phyloP scores from a whole-genome alignment of 1,139 yeast genomes.

The Geotrichum aggregatum region DNA sequence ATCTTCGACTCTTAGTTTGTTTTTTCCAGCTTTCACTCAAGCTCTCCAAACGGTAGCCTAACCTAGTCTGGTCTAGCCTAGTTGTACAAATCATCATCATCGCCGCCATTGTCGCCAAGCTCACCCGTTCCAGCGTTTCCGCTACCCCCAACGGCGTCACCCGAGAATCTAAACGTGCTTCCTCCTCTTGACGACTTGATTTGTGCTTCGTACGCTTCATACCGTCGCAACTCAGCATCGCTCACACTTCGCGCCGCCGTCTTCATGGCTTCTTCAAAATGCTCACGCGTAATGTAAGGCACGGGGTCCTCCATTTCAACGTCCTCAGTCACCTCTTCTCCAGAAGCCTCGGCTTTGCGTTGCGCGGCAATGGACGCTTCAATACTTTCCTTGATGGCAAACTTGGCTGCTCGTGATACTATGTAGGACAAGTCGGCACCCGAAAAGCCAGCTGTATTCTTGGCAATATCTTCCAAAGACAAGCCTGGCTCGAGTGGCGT shows the following conservation, averaged over 20 bases:
- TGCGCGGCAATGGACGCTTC: constrained; percentile 64
- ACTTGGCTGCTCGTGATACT: constrained; percentile 97
- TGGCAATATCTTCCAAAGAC: constrained; percentile 81
- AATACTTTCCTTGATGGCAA: constrained; percentile 95
- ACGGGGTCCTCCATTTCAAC: constrained; percentile 79
- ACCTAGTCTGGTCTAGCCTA: constrained; percentile 33
- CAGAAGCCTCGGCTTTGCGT: constrained; percentile 44
- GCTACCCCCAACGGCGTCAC: constrained; percentile 34
- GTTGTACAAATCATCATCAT: constrained; percentile 91
- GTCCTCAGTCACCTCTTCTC: constrained; percentile 48
- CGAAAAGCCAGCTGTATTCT: constrained; percentile 89
- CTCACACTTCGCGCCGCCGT: constrained; percentile 96
- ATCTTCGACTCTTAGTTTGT: too few species aligned
- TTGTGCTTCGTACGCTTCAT: constrained; percentile 97
- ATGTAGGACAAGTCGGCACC: constrained; percentile 98
- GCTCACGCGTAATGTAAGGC: constrained; percentile 87
- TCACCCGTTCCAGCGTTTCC: constrained; percentile 50
- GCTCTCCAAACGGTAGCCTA: too few species aligned
- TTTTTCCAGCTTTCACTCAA: too few species aligned
- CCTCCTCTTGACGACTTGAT: constrained; percentile 91
- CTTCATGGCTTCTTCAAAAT: constrained; percentile 98
- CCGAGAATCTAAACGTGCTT: constrained; percentile 43
- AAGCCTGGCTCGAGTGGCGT: constrained; percentile 97
- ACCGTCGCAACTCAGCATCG: constrained; percentile 96
- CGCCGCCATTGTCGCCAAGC: constrained; percentile 61